These are phyloP conservation scores for Phaffia tasmanica DNA, from an alignment of 768 basidiomycete species.

Conservation along the genomic window DNA sequence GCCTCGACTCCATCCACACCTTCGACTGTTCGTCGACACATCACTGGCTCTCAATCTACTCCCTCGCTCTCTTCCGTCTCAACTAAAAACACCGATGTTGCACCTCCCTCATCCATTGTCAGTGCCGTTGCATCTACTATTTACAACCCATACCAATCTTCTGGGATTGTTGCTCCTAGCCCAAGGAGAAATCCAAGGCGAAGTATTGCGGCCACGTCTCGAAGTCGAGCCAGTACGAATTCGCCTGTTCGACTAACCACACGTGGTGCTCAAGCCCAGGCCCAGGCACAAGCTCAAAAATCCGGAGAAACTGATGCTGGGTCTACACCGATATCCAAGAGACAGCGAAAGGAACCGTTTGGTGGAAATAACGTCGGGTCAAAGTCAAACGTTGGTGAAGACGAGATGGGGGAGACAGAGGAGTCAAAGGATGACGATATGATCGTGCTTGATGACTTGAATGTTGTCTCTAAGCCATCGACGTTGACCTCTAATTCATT, in stretches of 20 bases:
- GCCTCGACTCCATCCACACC: background rate
- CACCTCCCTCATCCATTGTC: background rate
- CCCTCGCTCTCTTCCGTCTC: background rate
- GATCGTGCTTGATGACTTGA: too few relatives aligned
- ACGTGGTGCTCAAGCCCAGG: background rate
- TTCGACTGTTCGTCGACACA: background rate
- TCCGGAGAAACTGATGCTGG: conserved; percentile 2
- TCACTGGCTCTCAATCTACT: background rate
- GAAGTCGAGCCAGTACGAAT: conserved; percentile 1
- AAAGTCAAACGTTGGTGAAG: background rate
- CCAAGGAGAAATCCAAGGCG: conserved; percentile 19
- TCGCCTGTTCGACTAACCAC: background rate
- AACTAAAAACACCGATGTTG: background rate
- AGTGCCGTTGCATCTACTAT: conserved; percentile 3
- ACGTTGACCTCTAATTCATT: background rate
- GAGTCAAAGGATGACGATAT: too few relatives aligned
- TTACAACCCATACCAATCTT: conserved; percentile 21
- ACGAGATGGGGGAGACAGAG: too few relatives aligned
- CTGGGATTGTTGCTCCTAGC: conserved; percentile 18
- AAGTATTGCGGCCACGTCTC: conserved; percentile 4
- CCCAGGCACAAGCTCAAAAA: background rate
- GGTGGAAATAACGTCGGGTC: background rate
- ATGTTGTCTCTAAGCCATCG: background rate
- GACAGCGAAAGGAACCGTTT: conserved; percentile 14
- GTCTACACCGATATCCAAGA: conserved; percentile 11